Conservation (phyloP, 495 filamentous ascomycete genomes). For the Talaromyces thailandensis region DNA sequence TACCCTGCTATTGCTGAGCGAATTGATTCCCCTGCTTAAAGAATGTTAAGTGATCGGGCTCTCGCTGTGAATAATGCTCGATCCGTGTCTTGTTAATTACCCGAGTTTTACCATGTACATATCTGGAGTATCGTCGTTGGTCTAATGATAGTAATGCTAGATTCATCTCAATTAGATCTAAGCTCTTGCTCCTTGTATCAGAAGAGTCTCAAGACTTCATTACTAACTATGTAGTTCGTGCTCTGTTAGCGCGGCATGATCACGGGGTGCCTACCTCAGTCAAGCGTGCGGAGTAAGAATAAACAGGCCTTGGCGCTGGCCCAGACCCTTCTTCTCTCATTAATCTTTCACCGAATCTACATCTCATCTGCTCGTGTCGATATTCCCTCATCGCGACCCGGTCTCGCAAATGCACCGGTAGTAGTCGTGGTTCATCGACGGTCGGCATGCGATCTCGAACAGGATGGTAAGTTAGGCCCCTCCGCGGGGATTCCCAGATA, state of each 20-base stretch:
- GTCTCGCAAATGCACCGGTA: constrained; percentile 1
- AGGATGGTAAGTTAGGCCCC: constrained; percentile 31
- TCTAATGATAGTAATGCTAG: constrained; percentile 8
- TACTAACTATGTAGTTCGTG: neutral
- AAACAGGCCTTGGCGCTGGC: neutral
- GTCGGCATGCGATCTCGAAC: constrained; percentile 43
- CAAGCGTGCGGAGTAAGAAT: neutral
- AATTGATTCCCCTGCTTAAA: neutral
- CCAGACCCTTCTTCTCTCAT: neutral
- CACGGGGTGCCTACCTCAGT: neutral
- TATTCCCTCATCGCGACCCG: neutral
- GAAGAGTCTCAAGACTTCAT: no score
- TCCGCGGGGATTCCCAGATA: neutral
- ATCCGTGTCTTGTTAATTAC: neutral
- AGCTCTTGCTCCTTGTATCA: neutral
- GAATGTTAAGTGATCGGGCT: neutral
- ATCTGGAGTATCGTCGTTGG: constrained; percentile 3
- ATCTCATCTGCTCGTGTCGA: neutral
- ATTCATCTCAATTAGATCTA: neutral
- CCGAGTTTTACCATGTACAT: constrained; percentile 5
- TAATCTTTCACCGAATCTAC: neutral
- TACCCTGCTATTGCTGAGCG: constrained; percentile 6
- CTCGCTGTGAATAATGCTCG: constrained; percentile 3
- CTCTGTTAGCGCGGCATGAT: neutral
- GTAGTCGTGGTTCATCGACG: neutral